Conservation (phyloP, 2,329 filamentous ascomycete genomes). For the Teratosphaeria gauchensis region DNA sequence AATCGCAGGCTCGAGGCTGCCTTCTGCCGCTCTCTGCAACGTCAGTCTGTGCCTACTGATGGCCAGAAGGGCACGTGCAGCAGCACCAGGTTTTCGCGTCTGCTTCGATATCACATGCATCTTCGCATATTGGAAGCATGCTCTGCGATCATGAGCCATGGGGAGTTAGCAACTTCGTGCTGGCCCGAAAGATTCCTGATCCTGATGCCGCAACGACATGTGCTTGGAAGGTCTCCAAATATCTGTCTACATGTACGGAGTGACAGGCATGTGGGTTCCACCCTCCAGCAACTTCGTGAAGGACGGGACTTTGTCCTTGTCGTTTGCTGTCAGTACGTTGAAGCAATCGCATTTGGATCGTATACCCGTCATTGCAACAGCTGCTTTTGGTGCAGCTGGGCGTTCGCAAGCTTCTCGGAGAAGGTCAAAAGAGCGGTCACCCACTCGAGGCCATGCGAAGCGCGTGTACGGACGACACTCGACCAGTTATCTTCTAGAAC, state of each 20-base stretch:
- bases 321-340: not conserved
- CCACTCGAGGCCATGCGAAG: not conserved
- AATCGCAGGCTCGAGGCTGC: too few species aligned
- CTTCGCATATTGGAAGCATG: too few species aligned
- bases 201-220: not conserved
- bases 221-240: not conserved
- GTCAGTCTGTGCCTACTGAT: too few species aligned
- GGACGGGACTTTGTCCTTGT: not conserved
- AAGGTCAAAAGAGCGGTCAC: not conserved
- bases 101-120: not conserved
- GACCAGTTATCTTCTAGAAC: not conserved
- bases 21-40: too few species aligned
- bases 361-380: not conserved
- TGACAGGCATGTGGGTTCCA: not conserved
- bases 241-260: not conserved
- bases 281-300: not conserved
- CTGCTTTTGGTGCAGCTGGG: not conserved
- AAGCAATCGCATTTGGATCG: not conserved
- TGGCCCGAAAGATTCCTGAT: too few species aligned
- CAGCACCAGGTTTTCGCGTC: too few species aligned
- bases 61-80: too few species aligned
- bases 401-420: not conserved
- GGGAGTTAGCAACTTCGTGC: too few species aligned
- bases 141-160: too few species aligned
- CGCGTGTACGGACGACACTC: not conserved